Percentiles rank a stretch among this genome's conserved stretches.
phyloP scores from a whole-genome alignment of 73 alveolate genomes.

The Paramecium pentaurelia region DNA sequence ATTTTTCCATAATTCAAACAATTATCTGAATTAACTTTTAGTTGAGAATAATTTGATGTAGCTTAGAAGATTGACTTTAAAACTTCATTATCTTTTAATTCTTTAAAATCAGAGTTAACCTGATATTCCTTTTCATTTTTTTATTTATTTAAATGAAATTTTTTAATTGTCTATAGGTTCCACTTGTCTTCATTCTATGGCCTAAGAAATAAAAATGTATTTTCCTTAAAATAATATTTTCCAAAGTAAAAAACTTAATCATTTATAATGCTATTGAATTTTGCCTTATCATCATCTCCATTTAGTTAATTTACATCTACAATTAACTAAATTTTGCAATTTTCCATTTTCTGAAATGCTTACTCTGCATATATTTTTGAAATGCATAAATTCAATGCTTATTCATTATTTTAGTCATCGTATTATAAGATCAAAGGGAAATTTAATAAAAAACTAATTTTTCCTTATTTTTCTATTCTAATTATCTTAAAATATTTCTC shows the following conservation, averaged over 20 bases:
- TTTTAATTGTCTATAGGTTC: neutral
- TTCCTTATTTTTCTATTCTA: neutral
- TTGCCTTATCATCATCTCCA: neutral
- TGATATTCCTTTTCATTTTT: too few species aligned
- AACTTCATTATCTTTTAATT: neutral
- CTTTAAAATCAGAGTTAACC: neutral
- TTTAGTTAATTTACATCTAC: neutral
- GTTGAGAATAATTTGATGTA: neutral
- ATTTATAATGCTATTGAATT: neutral
- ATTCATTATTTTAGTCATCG: neutral
- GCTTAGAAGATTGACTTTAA: neutral
- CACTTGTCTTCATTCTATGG: neutral
- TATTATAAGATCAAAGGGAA: neutral
- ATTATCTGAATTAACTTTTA: neutral
- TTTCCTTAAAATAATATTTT: neutral
- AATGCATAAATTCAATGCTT: neutral
- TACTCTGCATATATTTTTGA: neutral
- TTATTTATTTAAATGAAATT: too few species aligned
- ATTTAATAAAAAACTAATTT: neutral
- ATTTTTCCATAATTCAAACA: neutral
- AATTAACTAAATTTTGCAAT: neutral
- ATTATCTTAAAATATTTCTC: neutral
- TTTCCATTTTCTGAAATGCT: neutral
- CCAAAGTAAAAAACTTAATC: neutral
- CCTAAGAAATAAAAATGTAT: neutral